A percentile compares a stretch with the other conserved stretches of the same genome.
Evolutionary conservation across 495 filamentous ascomycete genomes (phyloP).

Genomic region (Corynascus novoguineensis): DNA sequence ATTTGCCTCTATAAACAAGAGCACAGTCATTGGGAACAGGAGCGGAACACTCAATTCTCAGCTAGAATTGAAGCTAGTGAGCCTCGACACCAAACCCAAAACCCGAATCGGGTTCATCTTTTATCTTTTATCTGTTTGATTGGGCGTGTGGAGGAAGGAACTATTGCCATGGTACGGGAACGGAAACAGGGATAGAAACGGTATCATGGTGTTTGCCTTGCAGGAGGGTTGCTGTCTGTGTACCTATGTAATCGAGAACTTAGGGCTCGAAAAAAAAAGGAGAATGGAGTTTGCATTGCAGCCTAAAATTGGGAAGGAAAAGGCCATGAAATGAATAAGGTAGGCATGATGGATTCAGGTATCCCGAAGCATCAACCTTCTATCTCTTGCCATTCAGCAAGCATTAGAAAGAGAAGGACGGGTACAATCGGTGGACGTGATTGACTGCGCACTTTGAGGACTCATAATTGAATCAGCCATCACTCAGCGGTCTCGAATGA

Average conservation of each 20-base stretch:
- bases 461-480: constrained; percentile 9
- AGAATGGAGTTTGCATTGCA: too few species aligned
- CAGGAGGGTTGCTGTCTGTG: background rate
- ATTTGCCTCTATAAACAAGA: background rate
- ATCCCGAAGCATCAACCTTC: too few species aligned
- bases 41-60: too few species aligned
- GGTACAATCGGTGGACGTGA: too few species aligned
- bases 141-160: background rate
- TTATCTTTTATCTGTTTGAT: background rate
- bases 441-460: too few species aligned
- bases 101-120: background rate
- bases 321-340: too few species aligned
- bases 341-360: too few species aligned
- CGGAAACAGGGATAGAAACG: background rate
- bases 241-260: background rate
- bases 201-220: too few species aligned
- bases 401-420: too few species aligned
- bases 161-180: background rate
- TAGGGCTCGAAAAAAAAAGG: background rate
- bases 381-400: too few species aligned
- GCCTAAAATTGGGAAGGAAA: too few species aligned
- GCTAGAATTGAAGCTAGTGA: background rate
- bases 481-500: background rate
- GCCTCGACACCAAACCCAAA: background rate
- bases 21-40: too few species aligned